Conservation (phyloP, 179 eudicot species). For the Actinidia polygama region DNA sequence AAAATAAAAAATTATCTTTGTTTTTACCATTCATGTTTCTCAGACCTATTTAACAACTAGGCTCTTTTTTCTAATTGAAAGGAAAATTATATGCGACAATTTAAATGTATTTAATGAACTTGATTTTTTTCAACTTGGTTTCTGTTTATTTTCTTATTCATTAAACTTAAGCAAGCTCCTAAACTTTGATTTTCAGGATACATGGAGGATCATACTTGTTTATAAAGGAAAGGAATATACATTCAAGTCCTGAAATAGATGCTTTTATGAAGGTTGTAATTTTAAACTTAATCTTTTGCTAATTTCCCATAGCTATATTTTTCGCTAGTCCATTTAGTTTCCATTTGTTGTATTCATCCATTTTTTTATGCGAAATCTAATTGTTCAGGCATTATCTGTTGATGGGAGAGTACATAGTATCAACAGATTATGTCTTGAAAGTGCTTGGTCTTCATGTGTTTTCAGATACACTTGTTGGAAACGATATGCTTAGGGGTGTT, state of each 20-base stretch:
- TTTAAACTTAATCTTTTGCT: not conserved
- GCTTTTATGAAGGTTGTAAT: constrained; percentile 71
- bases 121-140: too few species aligned
- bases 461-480: constrained; percentile 67
- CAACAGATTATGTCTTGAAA: constrained; percentile 67
- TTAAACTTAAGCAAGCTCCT: too few species aligned
- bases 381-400: constrained; percentile 71
- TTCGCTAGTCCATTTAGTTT: not conserved
- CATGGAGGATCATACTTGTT: too few species aligned
- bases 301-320: not conserved
- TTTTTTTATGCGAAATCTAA: not conserved
- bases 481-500: constrained; percentile 70
- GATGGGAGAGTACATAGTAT: constrained; percentile 66
- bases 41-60: too few species aligned
- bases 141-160: too few species aligned
- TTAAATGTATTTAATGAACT: too few species aligned
- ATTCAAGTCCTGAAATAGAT: constrained; percentile 66
- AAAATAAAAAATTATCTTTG: too few species aligned
- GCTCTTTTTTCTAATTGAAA: too few species aligned
- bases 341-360: not conserved
- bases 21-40: too few species aligned
- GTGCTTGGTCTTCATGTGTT: constrained; percentile 70
- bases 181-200: too few species aligned
- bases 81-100: too few species aligned
- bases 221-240: too few species aligned